Base-by-base conservation (phyloP, 2,329 filamentous ascomycete genomes). In the Cordyceps tenuipes region DNA sequence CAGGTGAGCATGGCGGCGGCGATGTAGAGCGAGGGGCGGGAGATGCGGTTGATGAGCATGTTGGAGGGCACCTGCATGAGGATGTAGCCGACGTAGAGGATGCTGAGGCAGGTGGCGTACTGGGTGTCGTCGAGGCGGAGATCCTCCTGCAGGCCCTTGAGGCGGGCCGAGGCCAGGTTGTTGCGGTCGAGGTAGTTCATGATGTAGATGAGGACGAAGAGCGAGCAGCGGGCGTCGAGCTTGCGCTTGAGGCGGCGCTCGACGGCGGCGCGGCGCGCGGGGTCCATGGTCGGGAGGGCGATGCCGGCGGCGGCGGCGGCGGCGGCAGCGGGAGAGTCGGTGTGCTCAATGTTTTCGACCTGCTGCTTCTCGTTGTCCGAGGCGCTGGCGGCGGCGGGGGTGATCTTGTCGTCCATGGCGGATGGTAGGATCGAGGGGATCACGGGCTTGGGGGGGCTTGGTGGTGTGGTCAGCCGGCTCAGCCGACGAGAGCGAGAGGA, bases 201-300 rank as follows among this genome's bases (percentile, higher is more conserved):
- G 69, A 91, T 89, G 68, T 90, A 91, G 75, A 91, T 88, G 64
- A 90, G 70, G 52, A 91, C 82, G 61, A 91, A 82, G 65, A 88
- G 82, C 76, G 70, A 86, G 75, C 70, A 91, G 62, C 87, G 80
- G 21, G 79, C 66, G 68, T 91, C 89, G 59, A 91, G 84, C 74
- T 90, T 91, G 65, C 84, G 81, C 70, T 84, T 80, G 66, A 92
- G 73, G 41, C 77, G 79, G 70, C 80, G 82, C 72, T 91, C 88
- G n/a, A 86, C 79, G 15, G 69, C 68, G 0, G 68, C 67, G 13
- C 85, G 81, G 62, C 83, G 78, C 46, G 79, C 80, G 0, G 77
- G 73, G 60, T 76, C 74, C 60, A 71, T 68, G 49, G 17, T 15
- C 10, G 60, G 60, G 15, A 61, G 23, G 7, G 46, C 8, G 46